Percentiles rank a stretch among this genome's conserved stretches.
phyloP scores from a whole-genome alignment of 2,329 filamentous ascomycete genomes.

The Monascus ruber region DNA sequence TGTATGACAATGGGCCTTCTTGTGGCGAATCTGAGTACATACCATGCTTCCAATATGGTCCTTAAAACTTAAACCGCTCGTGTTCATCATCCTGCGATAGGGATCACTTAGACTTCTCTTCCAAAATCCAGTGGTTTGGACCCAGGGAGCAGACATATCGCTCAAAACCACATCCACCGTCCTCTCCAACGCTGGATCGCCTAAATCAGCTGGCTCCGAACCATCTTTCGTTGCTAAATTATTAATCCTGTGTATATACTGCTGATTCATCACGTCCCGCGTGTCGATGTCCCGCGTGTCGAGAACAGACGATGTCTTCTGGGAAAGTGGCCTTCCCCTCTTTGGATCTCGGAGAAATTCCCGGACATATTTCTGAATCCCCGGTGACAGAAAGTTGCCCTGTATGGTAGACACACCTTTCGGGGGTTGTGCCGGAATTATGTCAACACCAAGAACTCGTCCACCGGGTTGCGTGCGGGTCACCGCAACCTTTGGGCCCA shows the following conservation, averaged over 20 bases:
- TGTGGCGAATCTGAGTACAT: constrained; percentile 21
- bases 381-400: constrained; percentile 73
- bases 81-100: constrained; percentile 98
- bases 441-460: constrained; percentile 79
- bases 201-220: too few species aligned
- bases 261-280: too few species aligned
- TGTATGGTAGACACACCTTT: constrained; percentile 89
- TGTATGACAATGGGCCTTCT: background rate
- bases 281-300: too few species aligned
- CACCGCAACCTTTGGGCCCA: constrained; percentile 55
- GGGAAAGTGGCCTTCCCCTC: constrained; percentile 41
- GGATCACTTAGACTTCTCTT: constrained; percentile 90
- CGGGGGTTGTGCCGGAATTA: constrained; percentile 85
- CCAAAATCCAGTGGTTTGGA: constrained; percentile 64
- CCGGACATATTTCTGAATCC: constrained; percentile 65
- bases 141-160: constrained; percentile 99
- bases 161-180: constrained; percentile 87
- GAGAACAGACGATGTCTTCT: too few species aligned
- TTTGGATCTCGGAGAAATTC: constrained; percentile 59
- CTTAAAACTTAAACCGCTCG: constrained; percentile 71
- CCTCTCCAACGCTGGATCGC: constrained; percentile 27
- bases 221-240: too few species aligned
- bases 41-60: constrained; percentile 96
- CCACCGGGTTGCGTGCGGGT: constrained; percentile 66
- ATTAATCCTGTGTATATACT: too few species aligned